Evolutionary conservation across 1,284 basidiomycete genomes (phyloP).

Genomic region (Schizophyllum commune): DNA sequence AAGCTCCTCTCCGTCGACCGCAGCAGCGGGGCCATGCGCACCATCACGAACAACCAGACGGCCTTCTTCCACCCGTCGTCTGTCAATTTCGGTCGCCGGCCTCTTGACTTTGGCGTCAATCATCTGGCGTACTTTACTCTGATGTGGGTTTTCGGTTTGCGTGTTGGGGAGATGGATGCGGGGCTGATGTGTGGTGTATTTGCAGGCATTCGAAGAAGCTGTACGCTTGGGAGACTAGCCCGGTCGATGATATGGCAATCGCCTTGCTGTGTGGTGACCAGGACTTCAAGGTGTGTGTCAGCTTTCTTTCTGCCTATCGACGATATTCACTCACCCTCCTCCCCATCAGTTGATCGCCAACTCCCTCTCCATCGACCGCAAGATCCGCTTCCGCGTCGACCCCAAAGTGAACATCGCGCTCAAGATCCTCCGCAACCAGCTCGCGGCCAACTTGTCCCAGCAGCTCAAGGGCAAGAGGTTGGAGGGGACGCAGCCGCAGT

Average conservation of each 20-base stretch:
- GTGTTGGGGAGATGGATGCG: conserved; percentile 8
- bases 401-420: conserved; percentile 77
- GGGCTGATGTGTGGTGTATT: background rate
- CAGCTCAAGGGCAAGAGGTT: conserved; percentile 60
- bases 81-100: conserved; percentile 70
- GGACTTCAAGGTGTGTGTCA: conserved; percentile 71
- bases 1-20: conserved; percentile 77
- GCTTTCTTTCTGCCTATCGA: too few species aligned
- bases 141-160: conserved; percentile 47
- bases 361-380: conserved; percentile 77
- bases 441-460: conserved; percentile 56
- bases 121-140: conserved; percentile 86
- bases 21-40: conserved; percentile 56
- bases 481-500: conserved; percentile 49
- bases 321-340: too few species aligned
- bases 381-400: conserved; percentile 66
- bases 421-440: conserved; percentile 68
- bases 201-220: conserved; percentile 84
- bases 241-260: conserved; percentile 81
- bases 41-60: conserved; percentile 81
- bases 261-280: conserved; percentile 86
- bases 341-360: conserved; percentile 58
- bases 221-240: conserved; percentile 96
- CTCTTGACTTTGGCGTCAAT: conserved; percentile 67
- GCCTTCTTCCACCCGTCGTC: conserved; percentile 91